Base-by-base conservation (phyloP, 1,139 yeast genomes). In the Pichia sp. region DNA sequence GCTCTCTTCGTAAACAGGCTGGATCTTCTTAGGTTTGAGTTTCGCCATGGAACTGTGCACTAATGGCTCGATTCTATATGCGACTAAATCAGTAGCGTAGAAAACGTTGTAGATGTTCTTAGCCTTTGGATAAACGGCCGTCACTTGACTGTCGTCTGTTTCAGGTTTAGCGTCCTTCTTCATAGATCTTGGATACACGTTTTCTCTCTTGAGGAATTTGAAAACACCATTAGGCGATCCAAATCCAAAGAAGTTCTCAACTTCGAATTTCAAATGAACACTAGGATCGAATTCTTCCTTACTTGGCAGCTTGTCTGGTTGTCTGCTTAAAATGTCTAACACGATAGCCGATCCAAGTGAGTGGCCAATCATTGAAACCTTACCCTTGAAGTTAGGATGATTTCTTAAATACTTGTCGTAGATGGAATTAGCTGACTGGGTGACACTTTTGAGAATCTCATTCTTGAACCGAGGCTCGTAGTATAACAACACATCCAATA, bases 221-320 rank as follows among this genome's bases (percentile, higher is more conserved):
- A 93, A 90, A 40, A 90, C 83, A 3, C 96, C 97, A 19, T 85
- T 81, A 1, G 98, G 98, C 2, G 96, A 87, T 0, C 99, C 99
- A 17, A 85, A 77, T 27, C 90, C 78, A 61, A 90, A 90, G 54
- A 84, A 73, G 57, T 85, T 85, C 15, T 81, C 81, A 3, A 88
- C 90, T 14, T 83, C 77, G 61, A 93, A 93, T 34, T 76, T 72
- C 32, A 91, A 69, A 34, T 73, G 72, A 20, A 61, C 61, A 21
- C 50, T 55, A 4, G 57, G 58, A 44, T 63, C 62, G 40, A 57
- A 54, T 4, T 59, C 54, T 1, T 59, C 57, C 4, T 59, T 60
- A 1, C 51, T 54, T 1, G 66, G 62, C 2, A 54, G 34, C 3
- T 58, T 50, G 40, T 66, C 63, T 1, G 81, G 79, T 60, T 85